Conservation (phyloP, 148 eudicot genomes). For the Selenicereus undatus region DNA sequence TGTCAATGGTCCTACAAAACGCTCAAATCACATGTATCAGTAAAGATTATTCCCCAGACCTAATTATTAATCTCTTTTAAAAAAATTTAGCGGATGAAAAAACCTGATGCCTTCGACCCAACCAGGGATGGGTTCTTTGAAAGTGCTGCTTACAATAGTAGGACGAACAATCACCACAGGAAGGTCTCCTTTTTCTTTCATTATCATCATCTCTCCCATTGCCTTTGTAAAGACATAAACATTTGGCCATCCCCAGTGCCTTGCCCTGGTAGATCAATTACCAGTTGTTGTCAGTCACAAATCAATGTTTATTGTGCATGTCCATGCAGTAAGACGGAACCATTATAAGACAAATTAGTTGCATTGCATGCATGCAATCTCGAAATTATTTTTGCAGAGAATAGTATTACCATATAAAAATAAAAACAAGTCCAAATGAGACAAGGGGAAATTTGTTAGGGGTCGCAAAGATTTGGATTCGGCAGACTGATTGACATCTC, state of each 20-base stretch:
- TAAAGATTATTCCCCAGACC: background rate
- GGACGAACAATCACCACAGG: constrained; percentile 81
- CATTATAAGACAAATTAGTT: no score
- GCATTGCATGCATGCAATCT: no score
- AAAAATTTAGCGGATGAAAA: background rate
- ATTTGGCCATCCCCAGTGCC: constrained; percentile 85
- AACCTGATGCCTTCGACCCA: constrained; percentile 96
- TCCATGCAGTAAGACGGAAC: no score
- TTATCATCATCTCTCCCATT: constrained; percentile 75
- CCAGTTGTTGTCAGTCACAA: background rate
- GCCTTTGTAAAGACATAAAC: constrained; percentile 93
- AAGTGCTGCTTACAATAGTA: constrained; percentile 76
- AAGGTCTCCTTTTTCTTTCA: constrained; percentile 45
- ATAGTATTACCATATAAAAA: no score
- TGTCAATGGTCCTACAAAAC: constrained; percentile 52
- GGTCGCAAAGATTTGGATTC: no score
- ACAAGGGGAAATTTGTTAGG: no score
- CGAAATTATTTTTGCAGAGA: no score
- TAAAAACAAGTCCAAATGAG: no score
- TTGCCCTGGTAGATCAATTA: constrained; percentile 41
- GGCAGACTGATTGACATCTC: no score
- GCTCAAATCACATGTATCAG: background rate
- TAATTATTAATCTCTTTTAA: background rate
- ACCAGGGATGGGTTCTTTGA: constrained; percentile 83
- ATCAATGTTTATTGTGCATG: background rate